These are phyloP conservation scores for Wickerhamiella pararugosa DNA, from an alignment of 1,139 yeast species.

Conservation along the genomic window DNA sequence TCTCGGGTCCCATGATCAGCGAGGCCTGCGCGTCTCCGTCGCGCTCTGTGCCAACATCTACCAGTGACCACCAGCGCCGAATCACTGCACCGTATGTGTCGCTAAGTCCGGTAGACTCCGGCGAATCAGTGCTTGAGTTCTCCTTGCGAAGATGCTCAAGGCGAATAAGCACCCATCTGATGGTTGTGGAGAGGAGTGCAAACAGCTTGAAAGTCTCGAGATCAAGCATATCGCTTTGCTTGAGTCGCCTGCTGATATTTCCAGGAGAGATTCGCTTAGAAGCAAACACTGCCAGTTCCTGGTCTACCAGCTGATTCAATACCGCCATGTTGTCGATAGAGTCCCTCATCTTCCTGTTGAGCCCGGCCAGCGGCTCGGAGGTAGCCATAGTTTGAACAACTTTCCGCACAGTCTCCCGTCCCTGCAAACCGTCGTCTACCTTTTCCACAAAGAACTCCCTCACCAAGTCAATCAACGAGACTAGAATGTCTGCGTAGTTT, in stretches of 20 bases:
- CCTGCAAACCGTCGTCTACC: conserved; percentile 5
- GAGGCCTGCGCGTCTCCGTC: background rate
- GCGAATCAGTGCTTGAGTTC: conserved; percentile 8
- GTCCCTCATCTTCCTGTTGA: conserved; percentile 6
- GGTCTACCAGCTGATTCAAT: background rate
- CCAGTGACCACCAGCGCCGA: conserved; percentile 5
- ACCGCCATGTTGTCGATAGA: background rate
- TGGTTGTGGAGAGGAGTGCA: conserved; percentile 13
- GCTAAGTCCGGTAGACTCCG: conserved; percentile 14
- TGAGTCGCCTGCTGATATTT: conserved; percentile 2
- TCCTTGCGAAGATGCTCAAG: background rate
- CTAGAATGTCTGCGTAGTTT: conserved; percentile 23
- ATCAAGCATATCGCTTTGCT: conserved; percentile 13
- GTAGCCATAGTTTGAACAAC: conserved; percentile 24
- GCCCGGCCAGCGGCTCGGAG: conserved; percentile 20
- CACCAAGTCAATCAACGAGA: conserved; percentile 13
- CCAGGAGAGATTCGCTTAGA: background rate
- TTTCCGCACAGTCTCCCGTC: conserved; percentile 18
- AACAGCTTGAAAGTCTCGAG: conserved; percentile 10
- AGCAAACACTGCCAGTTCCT: background rate
- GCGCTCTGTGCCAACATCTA: background rate
- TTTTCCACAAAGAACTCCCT: conserved; percentile 4
- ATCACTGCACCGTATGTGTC: background rate
- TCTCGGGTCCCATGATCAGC: conserved; percentile 26
- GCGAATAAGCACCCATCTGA: conserved; percentile 11